A percentile compares a stretch with the other conserved stretches of the same genome.
Conservation (phyloP, 768 basidiomycete genomes). For the Kwoniella dendrophila region DNA sequence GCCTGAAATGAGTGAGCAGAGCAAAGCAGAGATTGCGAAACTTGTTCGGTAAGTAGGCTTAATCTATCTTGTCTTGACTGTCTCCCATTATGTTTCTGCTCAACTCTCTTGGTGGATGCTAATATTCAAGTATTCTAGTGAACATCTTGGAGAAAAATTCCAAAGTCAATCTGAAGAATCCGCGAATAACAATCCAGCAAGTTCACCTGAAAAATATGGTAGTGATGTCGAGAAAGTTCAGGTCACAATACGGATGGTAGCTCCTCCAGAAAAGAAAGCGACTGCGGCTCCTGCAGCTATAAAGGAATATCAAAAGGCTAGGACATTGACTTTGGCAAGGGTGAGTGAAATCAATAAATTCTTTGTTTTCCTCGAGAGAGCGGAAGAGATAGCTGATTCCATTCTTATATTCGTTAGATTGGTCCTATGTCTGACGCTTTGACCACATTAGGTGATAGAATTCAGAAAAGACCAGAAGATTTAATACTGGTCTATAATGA, state of each 20-base stretch:
- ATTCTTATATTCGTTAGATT: not conserved
- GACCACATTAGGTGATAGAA: slow-evolving; percentile 22
- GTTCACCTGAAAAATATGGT: slow-evolving; percentile 1
- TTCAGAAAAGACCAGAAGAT: slow-evolving; percentile 27
- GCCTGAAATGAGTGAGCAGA: slow-evolving; percentile 19
- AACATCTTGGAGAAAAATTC: not conserved
- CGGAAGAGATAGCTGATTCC: not conserved
- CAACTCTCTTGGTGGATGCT: no score
- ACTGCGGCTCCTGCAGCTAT: slow-evolving; percentile 17
- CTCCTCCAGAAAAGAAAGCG: slow-evolving; percentile 13
- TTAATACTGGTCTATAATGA: slow-evolving; percentile 32
- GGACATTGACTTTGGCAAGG: slow-evolving; percentile 8
- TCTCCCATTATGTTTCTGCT: no score
- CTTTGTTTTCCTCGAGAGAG: not conserved
- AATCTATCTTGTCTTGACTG: no score
- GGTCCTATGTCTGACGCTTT: slow-evolving; percentile 23
- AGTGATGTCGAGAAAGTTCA: slow-evolving; percentile 10
- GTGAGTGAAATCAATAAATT: slow-evolving; percentile 19
- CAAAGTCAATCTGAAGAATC: not conserved
- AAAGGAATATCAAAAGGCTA: slow-evolving; percentile 21
- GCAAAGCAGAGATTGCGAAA: slow-evolving; percentile 16
- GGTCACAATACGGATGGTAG: slow-evolving; percentile 20
- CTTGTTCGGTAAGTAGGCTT: slow-evolving; percentile 12
- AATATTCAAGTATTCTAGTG: not conserved
- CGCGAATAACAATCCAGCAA: not conserved